These are phyloP conservation scores for Solidago caesia DNA, from an alignment of 129 eudicot genomes.

Conservation along the genomic window DNA sequence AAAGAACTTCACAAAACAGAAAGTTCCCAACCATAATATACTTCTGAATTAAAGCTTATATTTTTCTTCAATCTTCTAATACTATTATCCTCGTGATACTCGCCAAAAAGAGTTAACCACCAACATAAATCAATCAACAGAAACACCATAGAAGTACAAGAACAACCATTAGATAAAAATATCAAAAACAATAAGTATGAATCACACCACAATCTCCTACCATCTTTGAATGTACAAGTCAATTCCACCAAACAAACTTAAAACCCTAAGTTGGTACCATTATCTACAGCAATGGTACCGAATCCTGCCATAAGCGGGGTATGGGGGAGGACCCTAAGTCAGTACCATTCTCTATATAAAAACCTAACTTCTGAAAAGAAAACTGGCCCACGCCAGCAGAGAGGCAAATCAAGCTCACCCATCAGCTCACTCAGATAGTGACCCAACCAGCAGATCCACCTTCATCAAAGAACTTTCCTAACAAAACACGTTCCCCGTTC, in stretches of 20 bases:
- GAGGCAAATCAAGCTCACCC: no score
- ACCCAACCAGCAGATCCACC: no score
- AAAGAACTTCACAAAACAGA: neutral
- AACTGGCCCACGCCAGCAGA: no score
- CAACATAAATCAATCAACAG: neutral
- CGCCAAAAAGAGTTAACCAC: neutral
- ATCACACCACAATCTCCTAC: neutral
- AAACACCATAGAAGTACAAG: no score
- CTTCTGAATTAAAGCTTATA: conserved; percentile 7
- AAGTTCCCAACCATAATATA: neutral
- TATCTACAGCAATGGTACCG: no score
- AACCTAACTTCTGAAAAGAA: neutral
- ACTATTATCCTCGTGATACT: conserved; percentile 8
- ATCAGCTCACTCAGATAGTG: no score
- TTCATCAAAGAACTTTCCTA: no score
- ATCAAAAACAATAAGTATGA: no score
- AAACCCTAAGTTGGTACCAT: no score
- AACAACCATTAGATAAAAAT: no score
- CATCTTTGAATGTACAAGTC: neutral
- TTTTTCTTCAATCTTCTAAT: conserved; percentile 10
- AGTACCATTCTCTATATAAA: neutral
- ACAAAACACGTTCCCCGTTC: no score
- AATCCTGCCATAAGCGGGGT: no score
- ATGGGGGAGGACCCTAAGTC: neutral
- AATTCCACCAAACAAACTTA: neutral